These are phyloP conservation scores for Phyllachora maydis DNA, from an alignment of 2,329 filamentous ascomycete genomes.

Conservation along the genomic window DNA sequence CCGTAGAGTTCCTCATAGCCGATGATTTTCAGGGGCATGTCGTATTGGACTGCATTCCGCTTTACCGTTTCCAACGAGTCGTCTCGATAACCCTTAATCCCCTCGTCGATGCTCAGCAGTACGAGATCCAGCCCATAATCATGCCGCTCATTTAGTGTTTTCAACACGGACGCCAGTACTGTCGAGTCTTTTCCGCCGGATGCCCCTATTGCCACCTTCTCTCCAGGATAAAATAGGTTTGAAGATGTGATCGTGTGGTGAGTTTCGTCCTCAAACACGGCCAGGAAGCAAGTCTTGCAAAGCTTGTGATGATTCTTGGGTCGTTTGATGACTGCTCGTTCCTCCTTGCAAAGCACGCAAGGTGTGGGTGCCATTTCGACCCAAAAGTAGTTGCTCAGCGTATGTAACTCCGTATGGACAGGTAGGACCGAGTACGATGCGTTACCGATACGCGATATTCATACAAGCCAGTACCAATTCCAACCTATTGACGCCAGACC, in stretches of 20 bases:
- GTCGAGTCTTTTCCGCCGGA: slow-evolving; percentile 97
- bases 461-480: too few relatives aligned
- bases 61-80: slow-evolving; percentile 94
- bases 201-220: slow-evolving; percentile 82
- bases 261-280: slow-evolving; percentile 77
- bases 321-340: slow-evolving; percentile 73
- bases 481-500: too few relatives aligned
- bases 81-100: slow-evolving; percentile 91
- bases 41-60: slow-evolving; percentile 76
- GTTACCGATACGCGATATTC: too few relatives aligned
- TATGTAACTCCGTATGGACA: too few relatives aligned
- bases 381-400: too few relatives aligned
- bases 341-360: slow-evolving; percentile 59
- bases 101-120: slow-evolving; percentile 84
- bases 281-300: slow-evolving; percentile 74
- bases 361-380: slow-evolving; percentile 51
- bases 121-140: slow-evolving; percentile 72
- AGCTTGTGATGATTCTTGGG: slow-evolving; percentile 91
- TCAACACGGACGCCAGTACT: slow-evolving; percentile 81
- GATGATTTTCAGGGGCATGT: slow-evolving; percentile 78
- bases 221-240: slow-evolving; percentile 62
- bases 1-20: slow-evolving; percentile 89
- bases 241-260: slow-evolving; percentile 79
- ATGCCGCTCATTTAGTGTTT: slow-evolving; percentile 81
- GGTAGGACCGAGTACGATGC: too few relatives aligned